A percentile compares a stretch with the other conserved stretches of the same genome.
Evolutionary conservation across 1,284 basidiomycete genomes (phyloP).

Genomic region (Irpex rosettiformis): DNA sequence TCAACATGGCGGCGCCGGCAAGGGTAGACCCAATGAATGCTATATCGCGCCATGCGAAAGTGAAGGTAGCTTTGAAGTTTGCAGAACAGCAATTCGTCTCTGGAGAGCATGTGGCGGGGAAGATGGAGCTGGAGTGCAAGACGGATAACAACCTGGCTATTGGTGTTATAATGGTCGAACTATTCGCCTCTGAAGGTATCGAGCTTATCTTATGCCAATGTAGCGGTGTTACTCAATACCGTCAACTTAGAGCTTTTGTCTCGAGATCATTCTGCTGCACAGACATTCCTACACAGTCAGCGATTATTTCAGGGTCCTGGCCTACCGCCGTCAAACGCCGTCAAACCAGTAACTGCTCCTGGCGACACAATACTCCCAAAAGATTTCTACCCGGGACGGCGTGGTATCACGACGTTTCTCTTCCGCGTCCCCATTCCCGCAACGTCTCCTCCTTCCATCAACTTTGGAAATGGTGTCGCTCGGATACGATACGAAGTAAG

Average conservation of each 20-base stretch:
- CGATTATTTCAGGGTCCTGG: constrained; percentile 74
- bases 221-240: too few relatives aligned
- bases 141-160: constrained; percentile 71
- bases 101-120: constrained; percentile 61
- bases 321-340: constrained; percentile 78
- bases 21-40: constrained; percentile 68
- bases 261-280: constrained; percentile 72
- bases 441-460: constrained; percentile 64
- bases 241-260: constrained; percentile 58
- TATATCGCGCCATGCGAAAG: constrained; percentile 67
- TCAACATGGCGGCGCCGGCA: constrained; percentile 5
- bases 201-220: not conserved
- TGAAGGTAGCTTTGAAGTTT: constrained; percentile 59
- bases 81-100: constrained; percentile 59
- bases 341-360: constrained; percentile 50
- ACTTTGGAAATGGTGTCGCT: constrained; percentile 65
- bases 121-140: constrained; percentile 72
- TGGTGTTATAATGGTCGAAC: constrained; percentile 68
- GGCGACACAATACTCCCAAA: constrained; percentile 56
- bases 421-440: constrained; percentile 66
- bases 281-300: constrained; percentile 64
- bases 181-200: constrained; percentile 70
- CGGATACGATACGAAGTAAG: constrained; percentile 65
- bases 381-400: constrained; percentile 63
- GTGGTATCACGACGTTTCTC: constrained; percentile 69